Evolutionary conservation across 768 basidiomycete genomes (phyloP).

Genomic region (Boletus tylopilopsis): DNA sequence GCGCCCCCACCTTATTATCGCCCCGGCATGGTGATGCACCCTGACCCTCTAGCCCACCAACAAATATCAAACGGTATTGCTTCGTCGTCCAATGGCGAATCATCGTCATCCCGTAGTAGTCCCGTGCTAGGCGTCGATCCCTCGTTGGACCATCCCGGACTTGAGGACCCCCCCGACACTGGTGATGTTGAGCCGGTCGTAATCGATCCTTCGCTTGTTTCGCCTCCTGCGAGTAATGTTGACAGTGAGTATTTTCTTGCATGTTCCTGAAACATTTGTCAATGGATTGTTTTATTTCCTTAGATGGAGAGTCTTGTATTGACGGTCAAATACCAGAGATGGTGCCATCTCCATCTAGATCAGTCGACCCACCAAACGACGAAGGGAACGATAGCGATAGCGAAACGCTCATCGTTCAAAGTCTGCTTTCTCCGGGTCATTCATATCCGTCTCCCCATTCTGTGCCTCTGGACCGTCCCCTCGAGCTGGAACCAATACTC

Average conservation of each 20-base stretch:
- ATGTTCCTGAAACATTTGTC: constrained; percentile 28
- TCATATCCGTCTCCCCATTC: constrained; percentile 28
- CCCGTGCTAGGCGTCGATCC: constrained; percentile 27
- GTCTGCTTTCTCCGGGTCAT: constrained; percentile 21
- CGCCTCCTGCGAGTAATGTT: constrained; percentile 11
- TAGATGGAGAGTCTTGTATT: constrained; percentile 27
- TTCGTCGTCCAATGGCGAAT: constrained; percentile 23
- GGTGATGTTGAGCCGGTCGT: constrained; percentile 21
- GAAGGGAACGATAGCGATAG: constrained; percentile 9
- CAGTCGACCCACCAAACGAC: constrained; percentile 7
- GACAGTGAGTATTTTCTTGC: constrained; percentile 19
- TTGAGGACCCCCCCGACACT: constrained; percentile 12
- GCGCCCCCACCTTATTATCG: constrained; percentile 49
- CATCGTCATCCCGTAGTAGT: constrained; percentile 27
- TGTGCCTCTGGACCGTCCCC: constrained; percentile 32
- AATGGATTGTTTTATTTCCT: constrained; percentile 35
- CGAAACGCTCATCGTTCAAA: constrained; percentile 14
- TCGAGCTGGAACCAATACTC: constrained; percentile 51
- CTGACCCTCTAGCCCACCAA: constrained; percentile 13
- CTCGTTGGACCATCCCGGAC: constrained; percentile 12
- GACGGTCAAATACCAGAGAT: constrained; percentile 7
- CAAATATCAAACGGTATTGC: constrained; percentile 24
- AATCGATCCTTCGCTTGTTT: constrained; percentile 39
- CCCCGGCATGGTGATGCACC: constrained; percentile 25
- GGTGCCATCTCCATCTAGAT: constrained; percentile 5